phyloP scores from a whole-genome alignment of 345 rosid genomes.

The Sisymbrium irio region DNA sequence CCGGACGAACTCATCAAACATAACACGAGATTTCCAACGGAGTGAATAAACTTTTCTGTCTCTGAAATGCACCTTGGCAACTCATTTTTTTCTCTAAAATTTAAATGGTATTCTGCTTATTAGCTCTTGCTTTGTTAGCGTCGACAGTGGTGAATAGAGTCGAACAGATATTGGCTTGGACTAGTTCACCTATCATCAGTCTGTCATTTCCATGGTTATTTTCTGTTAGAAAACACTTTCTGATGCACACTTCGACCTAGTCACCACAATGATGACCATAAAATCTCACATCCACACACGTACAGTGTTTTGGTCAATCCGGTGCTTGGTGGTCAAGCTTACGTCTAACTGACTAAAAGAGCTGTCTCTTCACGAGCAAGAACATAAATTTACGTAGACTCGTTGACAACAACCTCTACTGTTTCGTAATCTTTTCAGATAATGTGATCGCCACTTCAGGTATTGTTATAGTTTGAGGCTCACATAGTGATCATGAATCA shows the following conservation, averaged over 20 bases:
- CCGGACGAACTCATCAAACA: too few relatives aligned
- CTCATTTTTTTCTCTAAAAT: too few relatives aligned
- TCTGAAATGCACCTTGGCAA: too few relatives aligned
- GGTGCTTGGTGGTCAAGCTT: constrained; percentile 69
- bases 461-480: constrained; percentile 82
- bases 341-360: constrained; percentile 64
- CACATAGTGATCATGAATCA: constrained; percentile 60
- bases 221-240: neutral
- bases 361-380: constrained; percentile 52
- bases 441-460: constrained; percentile 78
- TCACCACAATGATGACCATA: constrained; percentile 88
- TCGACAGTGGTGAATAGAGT: too few relatives aligned
- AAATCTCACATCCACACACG: constrained; percentile 92
- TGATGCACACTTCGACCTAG: constrained; percentile 87
- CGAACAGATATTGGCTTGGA: too few relatives aligned
- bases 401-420: constrained; percentile 87
- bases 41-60: too few relatives aligned
- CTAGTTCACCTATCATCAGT: too few relatives aligned
- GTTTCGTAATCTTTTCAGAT: constrained; percentile 91
- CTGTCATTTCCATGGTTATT: neutral
- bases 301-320: constrained; percentile 72
- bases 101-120: too few relatives aligned
- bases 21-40: too few relatives aligned
- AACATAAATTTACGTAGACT: constrained; percentile 71
- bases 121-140: too few relatives aligned